A percentile compares a stretch with the other conserved stretches of the same genome.
These are phyloP conservation scores for Marasmius sp. DNA, from an alignment of 1,284 basidiomycete species.

Conservation along the genomic window DNA sequence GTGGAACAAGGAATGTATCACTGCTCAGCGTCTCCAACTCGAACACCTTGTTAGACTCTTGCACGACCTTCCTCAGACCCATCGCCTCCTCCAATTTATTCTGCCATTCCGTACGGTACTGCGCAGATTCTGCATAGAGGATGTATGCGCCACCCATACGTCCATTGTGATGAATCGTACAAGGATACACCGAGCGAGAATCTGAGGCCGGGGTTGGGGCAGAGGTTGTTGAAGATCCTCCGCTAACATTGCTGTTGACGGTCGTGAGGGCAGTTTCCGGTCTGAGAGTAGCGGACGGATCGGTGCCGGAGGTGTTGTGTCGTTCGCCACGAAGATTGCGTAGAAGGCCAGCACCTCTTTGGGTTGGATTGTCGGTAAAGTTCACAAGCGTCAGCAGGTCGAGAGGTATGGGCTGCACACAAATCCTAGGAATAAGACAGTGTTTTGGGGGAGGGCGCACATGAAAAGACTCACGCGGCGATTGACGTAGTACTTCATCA, in stretches of 20 bases:
- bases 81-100: slow-evolving; percentile 87
- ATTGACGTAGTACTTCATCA: slow-evolving; percentile 78
- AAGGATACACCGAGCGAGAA: slow-evolving; percentile 76
- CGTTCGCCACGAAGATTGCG: slow-evolving; percentile 51
- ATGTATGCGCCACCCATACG: slow-evolving; percentile 81
- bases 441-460: not conserved
- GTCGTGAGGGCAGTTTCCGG: slow-evolving; percentile 25
- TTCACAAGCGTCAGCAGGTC: slow-evolving; percentile 81
- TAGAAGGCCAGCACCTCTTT: slow-evolving; percentile 61
- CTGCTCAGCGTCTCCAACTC: slow-evolving; percentile 84
- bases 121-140: slow-evolving; percentile 80
- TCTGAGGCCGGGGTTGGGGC: slow-evolving; percentile 49
- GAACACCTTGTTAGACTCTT: slow-evolving; percentile 91
- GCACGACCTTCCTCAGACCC: slow-evolving; percentile 80
- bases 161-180: slow-evolving; percentile 84
- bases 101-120: slow-evolving; percentile 85
- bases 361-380: slow-evolving; percentile 75
- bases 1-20: slow-evolving; percentile 81
- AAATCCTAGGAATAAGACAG: not conserved
- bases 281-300: not conserved
- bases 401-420: slow-evolving; percentile 78
- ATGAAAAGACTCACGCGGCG: slow-evolving; percentile 58
- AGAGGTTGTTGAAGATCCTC: slow-evolving; percentile 37
- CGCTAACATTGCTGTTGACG: slow-evolving; percentile 30
- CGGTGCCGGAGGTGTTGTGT: slow-evolving; percentile 25